Conservation (phyloP, 345 rosid species). For the Ceriops tagal region DNA sequence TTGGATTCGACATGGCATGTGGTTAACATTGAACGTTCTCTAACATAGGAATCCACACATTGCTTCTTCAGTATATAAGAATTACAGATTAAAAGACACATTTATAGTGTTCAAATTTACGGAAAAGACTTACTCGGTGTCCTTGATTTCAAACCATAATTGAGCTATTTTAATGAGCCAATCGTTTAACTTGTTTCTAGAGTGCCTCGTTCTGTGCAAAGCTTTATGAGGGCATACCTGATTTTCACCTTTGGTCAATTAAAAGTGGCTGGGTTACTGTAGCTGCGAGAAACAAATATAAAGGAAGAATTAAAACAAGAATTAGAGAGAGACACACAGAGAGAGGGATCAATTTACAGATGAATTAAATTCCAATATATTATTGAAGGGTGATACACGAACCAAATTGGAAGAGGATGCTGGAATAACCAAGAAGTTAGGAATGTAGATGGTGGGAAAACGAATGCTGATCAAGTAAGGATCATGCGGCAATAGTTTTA, state of each 20-base stretch:
- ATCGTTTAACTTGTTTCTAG: neutral
- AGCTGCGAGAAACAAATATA: conserved; percentile 25
- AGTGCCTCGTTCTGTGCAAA: neutral
- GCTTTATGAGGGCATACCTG: conserved; percentile 6
- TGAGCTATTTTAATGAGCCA: neutral
- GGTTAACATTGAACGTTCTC: too few relatives aligned
- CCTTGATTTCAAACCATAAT: neutral
- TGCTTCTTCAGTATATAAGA: neutral
- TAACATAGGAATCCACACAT: neutral
- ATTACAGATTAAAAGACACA: neutral
- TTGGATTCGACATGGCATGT: too few relatives aligned
- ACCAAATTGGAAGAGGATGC: too few relatives aligned
- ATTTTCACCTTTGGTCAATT: conserved; percentile 22
- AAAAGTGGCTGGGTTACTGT: conserved; percentile 32
- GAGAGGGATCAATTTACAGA: neutral
- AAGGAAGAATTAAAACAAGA: neutral
- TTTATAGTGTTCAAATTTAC: neutral
- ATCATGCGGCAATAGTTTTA: too few relatives aligned
- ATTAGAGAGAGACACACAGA: neutral
- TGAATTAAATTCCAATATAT: too few relatives aligned
- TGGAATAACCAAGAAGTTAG: too few relatives aligned
- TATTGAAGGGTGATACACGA: too few relatives aligned
- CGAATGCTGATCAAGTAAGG: too few relatives aligned
- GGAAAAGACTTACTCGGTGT: neutral
- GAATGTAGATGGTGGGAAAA: too few relatives aligned